phyloP scores from a whole-genome alignment of 805 yeast genomes.

The Lachancea kluyveri region DNA sequence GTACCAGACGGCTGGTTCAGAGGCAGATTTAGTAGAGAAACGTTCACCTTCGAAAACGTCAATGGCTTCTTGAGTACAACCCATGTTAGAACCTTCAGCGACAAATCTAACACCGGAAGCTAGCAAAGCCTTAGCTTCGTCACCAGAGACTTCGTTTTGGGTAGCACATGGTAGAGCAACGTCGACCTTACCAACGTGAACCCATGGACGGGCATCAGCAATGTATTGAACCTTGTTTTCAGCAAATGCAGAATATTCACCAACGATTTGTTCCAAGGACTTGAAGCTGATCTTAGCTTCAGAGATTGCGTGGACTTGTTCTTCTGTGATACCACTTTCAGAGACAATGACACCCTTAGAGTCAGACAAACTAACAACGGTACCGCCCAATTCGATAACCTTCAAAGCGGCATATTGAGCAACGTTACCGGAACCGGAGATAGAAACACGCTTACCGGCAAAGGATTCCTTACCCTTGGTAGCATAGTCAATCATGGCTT shows the following conservation, averaged over 20 bases:
- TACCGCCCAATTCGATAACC: conserved; percentile 95
- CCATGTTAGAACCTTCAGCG: conserved; percentile 99
- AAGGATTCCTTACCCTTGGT: conserved; percentile 83
- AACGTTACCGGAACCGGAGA: conserved; percentile 98
- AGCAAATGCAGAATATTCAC: conserved; percentile 52
- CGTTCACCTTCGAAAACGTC: conserved; percentile 87
- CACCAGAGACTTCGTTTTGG: conserved; percentile 95
- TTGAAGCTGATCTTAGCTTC: conserved; percentile 77
- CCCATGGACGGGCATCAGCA: conserved; percentile 96
- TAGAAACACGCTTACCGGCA: conserved; percentile 89
- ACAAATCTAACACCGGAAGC: conserved; percentile 87
- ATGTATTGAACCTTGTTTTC: conserved; percentile 65
- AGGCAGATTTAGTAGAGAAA: conserved; percentile 35
- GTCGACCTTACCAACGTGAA: conserved; percentile 83
- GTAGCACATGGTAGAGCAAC: conserved; percentile 98
- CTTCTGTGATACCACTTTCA: conserved; percentile 75
- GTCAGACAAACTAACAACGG: conserved; percentile 89
- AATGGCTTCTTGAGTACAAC: conserved; percentile 96
- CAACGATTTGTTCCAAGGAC: conserved; percentile 62
- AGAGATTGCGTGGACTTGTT: conserved; percentile 67
- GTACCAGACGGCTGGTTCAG: conserved; percentile 74
- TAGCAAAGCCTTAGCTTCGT: conserved; percentile 90
- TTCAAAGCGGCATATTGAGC: conserved; percentile 98
- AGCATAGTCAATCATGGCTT: conserved; percentile 95
- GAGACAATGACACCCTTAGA: conserved; percentile 85